A percentile compares a stretch with the other conserved stretches of the same genome.
These are phyloP conservation scores for Venturia carpophila DNA, from an alignment of 2,329 filamentous ascomycete species.

Conservation along the genomic window DNA sequence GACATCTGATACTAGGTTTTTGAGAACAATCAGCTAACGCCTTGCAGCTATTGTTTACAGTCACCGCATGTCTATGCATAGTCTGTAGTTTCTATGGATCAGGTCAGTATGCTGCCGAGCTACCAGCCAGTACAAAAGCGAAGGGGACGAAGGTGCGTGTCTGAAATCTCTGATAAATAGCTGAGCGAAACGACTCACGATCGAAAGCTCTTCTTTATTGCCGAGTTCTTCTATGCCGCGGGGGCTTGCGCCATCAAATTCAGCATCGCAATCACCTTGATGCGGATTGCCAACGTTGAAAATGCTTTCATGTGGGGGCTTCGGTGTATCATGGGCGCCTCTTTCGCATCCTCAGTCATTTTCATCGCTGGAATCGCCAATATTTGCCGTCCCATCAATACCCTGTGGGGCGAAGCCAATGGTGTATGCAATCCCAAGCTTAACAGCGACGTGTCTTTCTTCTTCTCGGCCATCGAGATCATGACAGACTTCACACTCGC, in stretches of 20 bases:
- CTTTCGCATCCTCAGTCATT: neutral
- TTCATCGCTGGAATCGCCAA: neutral
- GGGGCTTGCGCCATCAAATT: neutral
- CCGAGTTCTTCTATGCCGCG: neutral
- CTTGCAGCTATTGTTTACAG: neutral
- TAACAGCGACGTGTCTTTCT: conserved; percentile 29
- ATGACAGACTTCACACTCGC: conserved; percentile 27
- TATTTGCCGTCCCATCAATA: neutral
- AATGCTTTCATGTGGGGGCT: neutral
- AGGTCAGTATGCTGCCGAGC: neutral
- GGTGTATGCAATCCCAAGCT: conserved; percentile 2
- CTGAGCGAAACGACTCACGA: neutral
- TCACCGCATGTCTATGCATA: neutral
- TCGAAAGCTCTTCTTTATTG: neutral
- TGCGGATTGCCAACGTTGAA: neutral
- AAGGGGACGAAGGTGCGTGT: neutral
- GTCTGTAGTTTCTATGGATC: neutral
- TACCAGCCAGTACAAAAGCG: neutral
- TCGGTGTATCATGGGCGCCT: neutral
- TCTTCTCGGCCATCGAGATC: conserved; percentile 31
- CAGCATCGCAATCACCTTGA: neutral
- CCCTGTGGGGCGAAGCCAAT: neutral
- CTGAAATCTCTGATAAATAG: neutral
- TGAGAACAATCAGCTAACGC: neutral
- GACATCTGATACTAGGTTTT: neutral